A percentile compares a stretch with the other conserved stretches of the same genome.
phyloP scores from a whole-genome alignment of 73 alveolate genomes.

The Breviolum minutum region DNA sequence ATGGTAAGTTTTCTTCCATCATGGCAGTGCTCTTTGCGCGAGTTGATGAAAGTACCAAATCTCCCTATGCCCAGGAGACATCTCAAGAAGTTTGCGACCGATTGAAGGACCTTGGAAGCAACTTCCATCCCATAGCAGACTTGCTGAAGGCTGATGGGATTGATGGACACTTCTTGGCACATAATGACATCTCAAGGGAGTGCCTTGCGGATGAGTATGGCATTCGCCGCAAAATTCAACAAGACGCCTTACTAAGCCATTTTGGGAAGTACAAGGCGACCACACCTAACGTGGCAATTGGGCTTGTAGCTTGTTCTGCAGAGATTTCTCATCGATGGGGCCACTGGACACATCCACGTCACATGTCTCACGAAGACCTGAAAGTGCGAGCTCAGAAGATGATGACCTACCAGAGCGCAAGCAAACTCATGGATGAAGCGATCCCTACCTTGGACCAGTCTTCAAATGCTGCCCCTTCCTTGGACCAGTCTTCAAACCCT shows the following conservation, averaged over 20 bases:
- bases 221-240: background rate
- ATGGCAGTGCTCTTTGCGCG: constrained; percentile 43
- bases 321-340: background rate
- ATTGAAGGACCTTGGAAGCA: background rate
- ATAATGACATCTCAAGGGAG: background rate
- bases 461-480: too few relatives aligned
- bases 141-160: background rate
- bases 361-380: background rate
- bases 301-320: constrained; percentile 15
- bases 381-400: constrained; percentile 30
- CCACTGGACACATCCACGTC: too few relatives aligned
- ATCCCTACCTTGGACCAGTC: too few relatives aligned
- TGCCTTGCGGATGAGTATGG: background rate
- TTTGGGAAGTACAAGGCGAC: background rate
- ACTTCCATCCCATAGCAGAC: background rate
- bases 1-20: background rate
- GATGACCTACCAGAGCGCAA: constrained; percentile 35
- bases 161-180: constrained; percentile 16
- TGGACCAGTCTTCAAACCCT: too few relatives aligned
- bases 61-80: background rate
- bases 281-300: background rate
- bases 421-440: background rate
- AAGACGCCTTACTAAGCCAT: background rate
- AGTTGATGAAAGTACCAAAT: background rate
- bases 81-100: background rate